These are phyloP conservation scores for Rosa lucieae DNA, from an alignment of 306 rosid species.

Conservation along the genomic window DNA sequence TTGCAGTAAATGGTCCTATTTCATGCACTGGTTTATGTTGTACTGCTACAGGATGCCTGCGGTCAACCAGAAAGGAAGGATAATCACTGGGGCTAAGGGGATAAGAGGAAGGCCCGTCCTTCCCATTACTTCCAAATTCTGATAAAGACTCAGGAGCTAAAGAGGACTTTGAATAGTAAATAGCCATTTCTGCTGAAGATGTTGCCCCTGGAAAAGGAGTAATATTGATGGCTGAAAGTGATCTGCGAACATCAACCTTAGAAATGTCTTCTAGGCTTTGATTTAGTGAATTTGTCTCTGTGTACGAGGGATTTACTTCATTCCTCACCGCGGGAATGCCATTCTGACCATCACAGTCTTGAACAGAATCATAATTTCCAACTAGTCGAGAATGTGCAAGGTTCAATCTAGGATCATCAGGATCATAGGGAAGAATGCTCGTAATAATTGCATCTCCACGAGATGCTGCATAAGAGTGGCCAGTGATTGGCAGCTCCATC, in stretches of 20 bases:
- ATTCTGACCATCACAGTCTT: conserved; percentile 17
- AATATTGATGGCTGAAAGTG: background rate
- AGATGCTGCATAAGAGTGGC: conserved; percentile 24
- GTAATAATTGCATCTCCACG: conserved; percentile 13
- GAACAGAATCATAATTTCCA: conserved; percentile 23
- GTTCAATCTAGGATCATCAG: conserved; percentile 14
- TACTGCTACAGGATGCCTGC: conserved; percentile 22
- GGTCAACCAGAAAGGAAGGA: conserved; percentile 27
- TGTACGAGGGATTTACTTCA: no score
- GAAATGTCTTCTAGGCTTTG: conserved; percentile 14
- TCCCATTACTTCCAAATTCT: conserved; percentile 29
- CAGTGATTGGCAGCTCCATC: conserved; percentile 17
- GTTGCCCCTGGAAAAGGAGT: conserved; percentile 20
- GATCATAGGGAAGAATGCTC: background rate
- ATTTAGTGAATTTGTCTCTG: no score
- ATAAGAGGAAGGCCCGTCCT: conserved; percentile 25
- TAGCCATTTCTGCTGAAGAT: conserved; percentile 31
- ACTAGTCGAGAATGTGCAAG: conserved; percentile 7
- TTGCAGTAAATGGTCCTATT: conserved; percentile 24
- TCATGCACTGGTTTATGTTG: conserved; percentile 32
- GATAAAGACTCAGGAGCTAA: conserved; percentile 21
- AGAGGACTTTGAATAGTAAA: conserved; percentile 23
- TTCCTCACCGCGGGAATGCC: background rate
- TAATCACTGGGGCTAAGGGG: conserved; percentile 19
- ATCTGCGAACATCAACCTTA: conserved; percentile 22